These are phyloP conservation scores for Gliomastix tumulicola DNA, from an alignment of 2,329 filamentous ascomycete genomes.

Conservation along the genomic window DNA sequence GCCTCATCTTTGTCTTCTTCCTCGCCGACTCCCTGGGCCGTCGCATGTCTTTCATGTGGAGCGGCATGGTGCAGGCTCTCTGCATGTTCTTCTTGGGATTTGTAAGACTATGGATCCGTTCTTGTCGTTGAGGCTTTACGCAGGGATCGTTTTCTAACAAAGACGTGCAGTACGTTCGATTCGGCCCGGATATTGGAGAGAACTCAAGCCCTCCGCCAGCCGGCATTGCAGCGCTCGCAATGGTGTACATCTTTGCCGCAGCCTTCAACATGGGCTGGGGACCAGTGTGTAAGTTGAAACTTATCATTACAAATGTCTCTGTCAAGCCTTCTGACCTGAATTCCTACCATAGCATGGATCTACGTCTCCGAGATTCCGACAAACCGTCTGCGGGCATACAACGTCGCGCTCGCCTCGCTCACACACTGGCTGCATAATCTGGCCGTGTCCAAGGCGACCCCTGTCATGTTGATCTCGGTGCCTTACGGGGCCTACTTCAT, in stretches of 20 bases:
- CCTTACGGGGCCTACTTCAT: constrained; percentile 46
- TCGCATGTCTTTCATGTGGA: constrained; percentile 23
- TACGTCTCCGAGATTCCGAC: constrained; percentile 58
- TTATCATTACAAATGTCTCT: neutral
- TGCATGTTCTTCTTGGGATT: constrained; percentile 56
- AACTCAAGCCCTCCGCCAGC: constrained; percentile 31
- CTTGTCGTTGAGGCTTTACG: no score
- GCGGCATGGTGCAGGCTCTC: constrained; percentile 14
- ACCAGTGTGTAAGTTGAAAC: constrained; percentile 50
- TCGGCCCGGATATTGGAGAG: constrained; percentile 26
- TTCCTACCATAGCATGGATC: constrained; percentile 11
- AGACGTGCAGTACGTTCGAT: constrained; percentile 38
- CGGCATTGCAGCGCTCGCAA: constrained; percentile 46
- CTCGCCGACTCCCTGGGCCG: constrained; percentile 59
- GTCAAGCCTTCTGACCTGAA: constrained; percentile 4
- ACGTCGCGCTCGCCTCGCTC: constrained; percentile 53
- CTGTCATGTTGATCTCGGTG: constrained; percentile 46
- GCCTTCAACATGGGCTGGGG: constrained; percentile 60
- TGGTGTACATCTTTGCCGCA: constrained; percentile 56
- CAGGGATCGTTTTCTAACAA: neutral
- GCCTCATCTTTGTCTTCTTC: constrained; percentile 53
- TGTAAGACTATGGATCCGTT: no score
- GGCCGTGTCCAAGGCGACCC: constrained; percentile 53
- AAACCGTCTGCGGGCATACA: constrained; percentile 48
- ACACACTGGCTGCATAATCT: constrained; percentile 62